These are phyloP conservation scores for Aspergillus bridgeri DNA, from an alignment of 495 filamentous ascomycete genomes.

Conservation along the genomic window DNA sequence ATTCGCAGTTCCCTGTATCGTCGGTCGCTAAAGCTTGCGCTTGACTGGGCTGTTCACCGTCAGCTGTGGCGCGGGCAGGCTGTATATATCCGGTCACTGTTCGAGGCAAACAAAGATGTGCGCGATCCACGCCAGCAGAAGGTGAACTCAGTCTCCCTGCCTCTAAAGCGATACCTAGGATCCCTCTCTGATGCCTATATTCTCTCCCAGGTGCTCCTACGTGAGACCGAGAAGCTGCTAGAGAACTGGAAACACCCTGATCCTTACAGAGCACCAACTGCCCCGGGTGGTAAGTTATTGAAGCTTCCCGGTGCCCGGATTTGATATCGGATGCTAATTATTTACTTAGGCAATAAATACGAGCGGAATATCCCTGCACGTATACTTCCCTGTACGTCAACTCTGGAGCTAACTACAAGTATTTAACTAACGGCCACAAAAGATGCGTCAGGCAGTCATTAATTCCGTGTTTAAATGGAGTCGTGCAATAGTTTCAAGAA, in stretches of 20 bases:
- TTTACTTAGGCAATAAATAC: conserved; percentile 77
- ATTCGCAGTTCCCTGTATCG: conserved; percentile 80
- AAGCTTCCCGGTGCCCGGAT: neutral
- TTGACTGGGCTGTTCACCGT: conserved; percentile 92
- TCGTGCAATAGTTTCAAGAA: neutral
- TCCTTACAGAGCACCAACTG: conserved; percentile 81
- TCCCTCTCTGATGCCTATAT: neutral
- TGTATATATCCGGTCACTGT: conserved; percentile 89
- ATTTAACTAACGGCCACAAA: neutral
- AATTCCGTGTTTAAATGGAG: neutral
- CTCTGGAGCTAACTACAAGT: neutral
- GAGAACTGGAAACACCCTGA: conserved; percentile 98
- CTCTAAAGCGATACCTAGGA: neutral
- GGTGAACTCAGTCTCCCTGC: conserved; percentile 46
- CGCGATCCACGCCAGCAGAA: conserved; percentile 83
- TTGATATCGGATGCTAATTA: conserved; percentile 18
- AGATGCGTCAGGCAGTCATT: conserved; percentile 16
- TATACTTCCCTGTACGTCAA: conserved; percentile 70
- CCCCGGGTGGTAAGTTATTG: conserved; percentile 80
- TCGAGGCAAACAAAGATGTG: conserved; percentile 88
- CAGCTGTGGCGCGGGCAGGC: conserved; percentile 92
- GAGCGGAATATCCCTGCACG: conserved; percentile 86
- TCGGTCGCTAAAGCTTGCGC: conserved; percentile 83
- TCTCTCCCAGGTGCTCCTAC: conserved; percentile 61
- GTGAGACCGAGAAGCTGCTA: conserved; percentile 82